Conservation (phyloP, 2,329 filamentous ascomycete genomes). For the Trichoderma brevicompactum region DNA sequence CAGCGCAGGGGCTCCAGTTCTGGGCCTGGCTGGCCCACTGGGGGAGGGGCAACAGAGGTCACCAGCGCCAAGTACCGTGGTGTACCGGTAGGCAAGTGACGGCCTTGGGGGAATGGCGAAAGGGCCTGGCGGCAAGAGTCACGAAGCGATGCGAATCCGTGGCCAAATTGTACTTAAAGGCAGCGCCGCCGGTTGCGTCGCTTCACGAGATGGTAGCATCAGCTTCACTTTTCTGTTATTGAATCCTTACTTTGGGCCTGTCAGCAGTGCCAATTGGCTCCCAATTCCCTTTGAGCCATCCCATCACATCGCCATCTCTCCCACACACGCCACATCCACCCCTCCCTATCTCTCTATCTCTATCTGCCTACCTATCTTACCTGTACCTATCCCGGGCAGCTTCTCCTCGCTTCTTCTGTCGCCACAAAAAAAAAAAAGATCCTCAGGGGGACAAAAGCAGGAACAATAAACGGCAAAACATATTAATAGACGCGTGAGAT, state of each 20-base stretch:
- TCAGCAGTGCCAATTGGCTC: constrained; percentile 21
- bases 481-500: not conserved
- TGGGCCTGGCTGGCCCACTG: constrained; percentile 27
- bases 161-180: constrained; percentile 29
- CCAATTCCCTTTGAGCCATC: not conserved
- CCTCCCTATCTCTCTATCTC: not conserved
- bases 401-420: constrained; percentile 1
- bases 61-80: constrained; percentile 27
- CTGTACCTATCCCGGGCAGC: not conserved
- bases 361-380: not conserved
- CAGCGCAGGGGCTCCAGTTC: constrained; percentile 29
- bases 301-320: too few species aligned
- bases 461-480: not conserved
- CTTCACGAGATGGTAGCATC: constrained; percentile 16
- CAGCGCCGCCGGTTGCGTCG: constrained; percentile 26
- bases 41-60: constrained; percentile 27
- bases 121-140: constrained; percentile 22
- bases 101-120: constrained; percentile 9
- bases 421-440: not conserved
- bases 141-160: constrained; percentile 25
- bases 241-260: not conserved
- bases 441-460: constrained; percentile 1
- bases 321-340: not conserved
- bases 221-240: not conserved
- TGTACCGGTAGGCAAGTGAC: constrained; percentile 27